Percentiles rank a stretch among this genome's conserved stretches.
Evolutionary conservation across 176 grass and related monocot genomes (phyloP).

Genomic region (Aegilops bicornis): DNA sequence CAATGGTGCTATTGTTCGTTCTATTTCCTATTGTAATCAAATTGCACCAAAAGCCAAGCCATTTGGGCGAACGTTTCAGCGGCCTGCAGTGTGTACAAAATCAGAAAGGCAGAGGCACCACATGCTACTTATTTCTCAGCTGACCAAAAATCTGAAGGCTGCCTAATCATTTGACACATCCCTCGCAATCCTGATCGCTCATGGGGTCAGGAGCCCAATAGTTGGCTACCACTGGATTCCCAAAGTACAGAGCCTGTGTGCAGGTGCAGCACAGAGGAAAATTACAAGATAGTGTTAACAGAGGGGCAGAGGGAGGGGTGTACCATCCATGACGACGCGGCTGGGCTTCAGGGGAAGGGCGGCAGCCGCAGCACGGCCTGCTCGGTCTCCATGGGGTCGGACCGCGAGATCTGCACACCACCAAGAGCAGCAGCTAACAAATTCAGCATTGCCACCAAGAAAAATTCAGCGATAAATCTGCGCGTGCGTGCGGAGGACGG

Average conservation of each 20-base stretch:
- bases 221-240: neutral
- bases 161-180: too few species aligned
- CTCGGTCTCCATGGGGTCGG: slow-evolving; percentile 71
- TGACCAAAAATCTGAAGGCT: neutral
- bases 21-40: neutral
- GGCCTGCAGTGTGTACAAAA: neutral
- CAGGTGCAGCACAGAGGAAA: neutral
- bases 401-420: slow-evolving; percentile 69
- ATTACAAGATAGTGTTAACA: neutral
- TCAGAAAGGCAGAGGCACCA: neutral
- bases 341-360: slow-evolving; percentile 38
- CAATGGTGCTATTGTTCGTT: neutral
- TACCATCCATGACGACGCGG: neutral
- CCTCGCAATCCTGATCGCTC: too few species aligned
- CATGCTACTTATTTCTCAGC: neutral
- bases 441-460: neutral
- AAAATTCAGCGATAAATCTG: neutral
- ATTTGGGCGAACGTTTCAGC: neutral
- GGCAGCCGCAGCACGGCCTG: slow-evolving; percentile 71
- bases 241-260: too few species aligned
- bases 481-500: too few species aligned
- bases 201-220: neutral
- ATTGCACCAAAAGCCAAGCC: neutral
- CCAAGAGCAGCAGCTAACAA: neutral
- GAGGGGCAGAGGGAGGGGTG: neutral